Conservation (phyloP, 768 basidiomycete genomes). For the Agaricus blazei region DNA sequence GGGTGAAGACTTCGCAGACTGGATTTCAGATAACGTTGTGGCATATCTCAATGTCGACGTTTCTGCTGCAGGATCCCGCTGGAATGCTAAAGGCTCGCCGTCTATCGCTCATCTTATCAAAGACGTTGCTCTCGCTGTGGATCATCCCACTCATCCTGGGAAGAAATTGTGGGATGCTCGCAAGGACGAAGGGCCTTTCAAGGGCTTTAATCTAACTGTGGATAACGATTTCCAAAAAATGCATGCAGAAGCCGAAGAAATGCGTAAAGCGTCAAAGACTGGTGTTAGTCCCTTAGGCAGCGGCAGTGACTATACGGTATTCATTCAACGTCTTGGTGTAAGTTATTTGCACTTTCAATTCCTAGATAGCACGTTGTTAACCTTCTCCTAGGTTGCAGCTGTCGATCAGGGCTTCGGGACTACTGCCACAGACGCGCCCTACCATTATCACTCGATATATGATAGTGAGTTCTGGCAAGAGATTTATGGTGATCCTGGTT, state of each 20-base stretch:
- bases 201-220: constrained; percentile 25
- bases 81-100: constrained; percentile 60
- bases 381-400: constrained; percentile 31
- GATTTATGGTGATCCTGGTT: constrained; percentile 70
- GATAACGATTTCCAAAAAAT: constrained; percentile 38
- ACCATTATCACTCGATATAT: constrained; percentile 78
- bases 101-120: constrained; percentile 77
- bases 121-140: constrained; percentile 60
- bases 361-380: neutral
- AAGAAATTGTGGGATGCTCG: constrained; percentile 79
- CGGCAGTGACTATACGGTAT: constrained; percentile 90
- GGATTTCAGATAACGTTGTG: constrained; percentile 76
- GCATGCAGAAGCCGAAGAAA: constrained; percentile 31
- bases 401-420: constrained; percentile 35
- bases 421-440: constrained; percentile 52
- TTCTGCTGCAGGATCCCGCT: constrained; percentile 59
- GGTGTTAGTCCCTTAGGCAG: constrained; percentile 67
- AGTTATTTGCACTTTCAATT: constrained; percentile 3
- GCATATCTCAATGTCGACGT: constrained; percentile 84
- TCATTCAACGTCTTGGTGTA: constrained; percentile 70
- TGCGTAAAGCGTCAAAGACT: constrained; percentile 26
- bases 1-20: constrained; percentile 86
- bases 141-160: constrained; percentile 62
- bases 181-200: constrained; percentile 52
- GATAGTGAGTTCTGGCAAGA: constrained; percentile 73